These are phyloP conservation scores for Botrytis squamosa DNA, from an alignment of 2,329 filamentous ascomycete genomes.

Conservation along the genomic window DNA sequence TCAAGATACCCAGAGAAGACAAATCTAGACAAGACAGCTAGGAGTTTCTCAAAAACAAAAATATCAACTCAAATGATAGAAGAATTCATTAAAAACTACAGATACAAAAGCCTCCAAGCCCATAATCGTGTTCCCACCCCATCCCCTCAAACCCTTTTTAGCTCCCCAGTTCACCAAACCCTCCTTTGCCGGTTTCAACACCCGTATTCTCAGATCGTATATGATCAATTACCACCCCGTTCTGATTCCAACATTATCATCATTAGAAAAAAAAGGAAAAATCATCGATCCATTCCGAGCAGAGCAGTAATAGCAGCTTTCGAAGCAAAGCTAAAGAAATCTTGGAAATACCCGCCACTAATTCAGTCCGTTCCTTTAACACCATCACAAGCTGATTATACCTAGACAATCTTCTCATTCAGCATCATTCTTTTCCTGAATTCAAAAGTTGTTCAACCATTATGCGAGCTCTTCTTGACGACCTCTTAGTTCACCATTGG, in stretches of 20 bases:
- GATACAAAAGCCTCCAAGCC: background rate
- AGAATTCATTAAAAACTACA: conserved; percentile 11
- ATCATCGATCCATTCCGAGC: background rate
- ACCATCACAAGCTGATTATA: conserved; percentile 14
- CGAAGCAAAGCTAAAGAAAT: conserved; percentile 27
- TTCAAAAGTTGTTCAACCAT: conserved; percentile 9
- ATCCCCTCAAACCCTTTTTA: background rate
- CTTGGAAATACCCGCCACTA: conserved; percentile 35
- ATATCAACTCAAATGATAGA: background rate
- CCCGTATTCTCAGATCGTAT: conserved; percentile 10
- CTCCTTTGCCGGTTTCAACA: background rate
- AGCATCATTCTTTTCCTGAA: background rate
- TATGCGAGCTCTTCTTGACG: conserved; percentile 48
- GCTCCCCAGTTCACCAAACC: background rate
- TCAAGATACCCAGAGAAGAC: background rate
- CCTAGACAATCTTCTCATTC: background rate
- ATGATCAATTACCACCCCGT: conserved; percentile 22
- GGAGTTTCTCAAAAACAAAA: background rate
- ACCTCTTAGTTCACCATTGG: conserved; percentile 58
- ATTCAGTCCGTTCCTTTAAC: background rate
- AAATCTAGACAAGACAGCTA: background rate
- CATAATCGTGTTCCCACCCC: background rate
- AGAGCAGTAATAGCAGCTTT: conserved; percentile 1
- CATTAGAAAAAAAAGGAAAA: background rate
- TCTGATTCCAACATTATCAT: conserved; percentile 11